Conservation (phyloP, 192 early-diverging fungal species). For the Linnemannia hyalina region DNA sequence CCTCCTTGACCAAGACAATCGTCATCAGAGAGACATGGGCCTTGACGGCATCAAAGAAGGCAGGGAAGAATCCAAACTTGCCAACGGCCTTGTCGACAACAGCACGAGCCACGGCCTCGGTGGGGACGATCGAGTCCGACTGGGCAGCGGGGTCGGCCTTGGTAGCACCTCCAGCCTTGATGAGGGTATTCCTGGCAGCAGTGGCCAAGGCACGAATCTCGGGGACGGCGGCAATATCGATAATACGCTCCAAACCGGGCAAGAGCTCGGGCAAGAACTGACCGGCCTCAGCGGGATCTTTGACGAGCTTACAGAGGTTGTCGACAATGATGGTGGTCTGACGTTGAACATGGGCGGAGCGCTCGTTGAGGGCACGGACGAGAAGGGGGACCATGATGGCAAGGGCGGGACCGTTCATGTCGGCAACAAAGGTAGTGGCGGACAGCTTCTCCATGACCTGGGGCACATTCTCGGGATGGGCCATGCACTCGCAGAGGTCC, state of each 20-base stretch:
- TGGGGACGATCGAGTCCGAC: slow-evolving; percentile 37
- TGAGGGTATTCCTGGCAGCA: slow-evolving; percentile 75
- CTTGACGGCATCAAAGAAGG: slow-evolving; percentile 64
- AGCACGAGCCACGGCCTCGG: slow-evolving; percentile 61
- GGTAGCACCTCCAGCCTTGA: slow-evolving; percentile 69
- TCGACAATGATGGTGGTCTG: slow-evolving; percentile 85
- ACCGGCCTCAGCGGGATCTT: slow-evolving; percentile 82
- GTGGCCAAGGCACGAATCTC: slow-evolving; percentile 81
- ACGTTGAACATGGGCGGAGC: slow-evolving; percentile 77
- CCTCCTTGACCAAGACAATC: slow-evolving; percentile 61
- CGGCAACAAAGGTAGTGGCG: slow-evolving; percentile 85
- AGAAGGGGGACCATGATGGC: slow-evolving; percentile 86
- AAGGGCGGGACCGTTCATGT: slow-evolving; percentile 81
- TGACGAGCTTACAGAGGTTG: slow-evolving; percentile 91
- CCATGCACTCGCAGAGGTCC: slow-evolving; percentile 79
- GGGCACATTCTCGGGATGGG: slow-evolving; percentile 83
- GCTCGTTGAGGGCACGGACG: slow-evolving; percentile 76
- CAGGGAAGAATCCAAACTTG: slow-evolving; percentile 58
- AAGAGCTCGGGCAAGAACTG: slow-evolving; percentile 85
- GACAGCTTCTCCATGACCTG: slow-evolving; percentile 82
- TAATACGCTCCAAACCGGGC: slow-evolving; percentile 82
- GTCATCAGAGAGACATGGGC: slow-evolving; percentile 57
- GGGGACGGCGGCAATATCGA: slow-evolving; percentile 81
- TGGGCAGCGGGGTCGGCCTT: slow-evolving; percentile 44
- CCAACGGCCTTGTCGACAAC: slow-evolving; percentile 61